phyloP scores from a whole-genome alignment of 1,139 yeast genomes.

The Spathaspora sp. region DNA sequence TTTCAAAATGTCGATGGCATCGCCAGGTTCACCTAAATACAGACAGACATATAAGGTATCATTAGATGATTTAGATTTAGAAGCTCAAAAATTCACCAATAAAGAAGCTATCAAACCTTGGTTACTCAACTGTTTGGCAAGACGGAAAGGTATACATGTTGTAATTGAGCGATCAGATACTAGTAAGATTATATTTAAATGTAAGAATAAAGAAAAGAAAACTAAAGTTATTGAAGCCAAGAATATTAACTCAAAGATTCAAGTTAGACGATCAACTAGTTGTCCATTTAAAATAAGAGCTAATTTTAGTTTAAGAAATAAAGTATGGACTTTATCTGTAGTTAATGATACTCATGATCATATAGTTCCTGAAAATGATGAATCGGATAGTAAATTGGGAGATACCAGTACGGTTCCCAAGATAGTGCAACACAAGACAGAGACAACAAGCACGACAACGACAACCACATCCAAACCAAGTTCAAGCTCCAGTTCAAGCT shows the following conservation, averaged over 20 bases:
- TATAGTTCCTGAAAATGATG: constrained; percentile 12
- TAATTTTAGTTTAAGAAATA: constrained; percentile 55
- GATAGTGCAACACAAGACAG: not conserved
- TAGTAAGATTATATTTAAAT: constrained; percentile 66
- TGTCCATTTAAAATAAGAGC: constrained; percentile 76
- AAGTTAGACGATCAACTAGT: constrained; percentile 26
- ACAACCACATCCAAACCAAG: not conserved
- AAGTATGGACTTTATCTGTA: constrained; percentile 61
- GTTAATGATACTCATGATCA: constrained; percentile 56
- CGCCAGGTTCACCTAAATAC: not conserved
- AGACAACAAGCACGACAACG: not conserved
- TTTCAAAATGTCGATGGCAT: not conserved
- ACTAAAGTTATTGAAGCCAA: constrained; percentile 17
- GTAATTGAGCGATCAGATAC: constrained; percentile 73
- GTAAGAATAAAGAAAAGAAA: constrained; percentile 43
- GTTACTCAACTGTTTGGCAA: constrained; percentile 49
- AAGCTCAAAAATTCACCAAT: constrained; percentile 15
- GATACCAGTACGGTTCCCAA: not conserved
- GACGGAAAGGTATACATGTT: constrained; percentile 53
- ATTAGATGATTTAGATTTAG: constrained; percentile 17
- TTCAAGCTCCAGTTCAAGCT: not conserved
- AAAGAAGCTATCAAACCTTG: constrained; percentile 62
- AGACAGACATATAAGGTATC: constrained; percentile 7
- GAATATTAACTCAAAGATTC: constrained; percentile 9
- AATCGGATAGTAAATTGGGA: not conserved